Evolutionary conservation across 2,329 filamentous ascomycete species (phyloP).

Genomic region (Pseudogymnoascus sp.): DNA sequence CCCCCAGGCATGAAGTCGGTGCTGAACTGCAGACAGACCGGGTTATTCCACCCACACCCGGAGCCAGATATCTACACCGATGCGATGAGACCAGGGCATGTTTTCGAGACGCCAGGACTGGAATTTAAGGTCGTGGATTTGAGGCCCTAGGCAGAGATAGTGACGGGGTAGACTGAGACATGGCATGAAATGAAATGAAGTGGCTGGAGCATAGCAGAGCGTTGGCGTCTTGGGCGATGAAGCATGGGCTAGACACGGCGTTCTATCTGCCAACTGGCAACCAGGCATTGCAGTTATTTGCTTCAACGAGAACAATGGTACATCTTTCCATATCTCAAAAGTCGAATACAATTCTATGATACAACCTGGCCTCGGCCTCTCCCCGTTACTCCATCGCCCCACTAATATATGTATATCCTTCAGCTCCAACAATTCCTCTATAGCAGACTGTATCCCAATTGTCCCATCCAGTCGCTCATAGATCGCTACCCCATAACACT

Average conservation of each 20-base stretch:
- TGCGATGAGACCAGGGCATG: constrained; percentile 44
- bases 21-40: constrained; percentile 64
- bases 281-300: background rate
- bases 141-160: constrained; percentile 25
- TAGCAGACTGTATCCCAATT: background rate
- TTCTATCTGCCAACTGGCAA: background rate
- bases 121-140: constrained; percentile 60
- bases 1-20: constrained; percentile 85
- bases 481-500: background rate
- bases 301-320: background rate
- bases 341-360: constrained; percentile 2
- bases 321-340: background rate
- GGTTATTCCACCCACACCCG: constrained; percentile 72
- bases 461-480: background rate
- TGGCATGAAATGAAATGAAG: background rate
- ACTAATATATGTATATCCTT: background rate
- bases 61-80: constrained; percentile 32
- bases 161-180: background rate
- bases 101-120: constrained; percentile 46
- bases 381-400: background rate
- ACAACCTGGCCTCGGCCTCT: background rate
- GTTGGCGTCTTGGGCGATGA: constrained; percentile 10
- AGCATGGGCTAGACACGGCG: constrained; percentile 3
- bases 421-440: background rate
- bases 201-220: constrained; percentile 10